phyloP scores from a whole-genome alignment of 2,329 filamentous ascomycete genomes.

The Epichloe elymi region DNA sequence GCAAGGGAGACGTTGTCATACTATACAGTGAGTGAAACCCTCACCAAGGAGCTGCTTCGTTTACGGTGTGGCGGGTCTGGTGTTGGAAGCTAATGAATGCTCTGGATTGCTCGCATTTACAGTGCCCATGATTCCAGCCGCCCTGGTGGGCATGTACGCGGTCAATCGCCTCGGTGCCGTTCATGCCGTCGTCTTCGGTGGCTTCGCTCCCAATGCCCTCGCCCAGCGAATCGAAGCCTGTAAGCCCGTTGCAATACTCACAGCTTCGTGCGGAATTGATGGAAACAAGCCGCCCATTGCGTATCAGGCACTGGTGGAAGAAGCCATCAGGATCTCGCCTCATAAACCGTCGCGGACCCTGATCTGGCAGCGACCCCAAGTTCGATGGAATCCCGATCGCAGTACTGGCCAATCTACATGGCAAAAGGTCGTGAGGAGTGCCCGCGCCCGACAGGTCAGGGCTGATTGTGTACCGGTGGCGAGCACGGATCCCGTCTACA shows the following conservation, averaged over 20 bases:
- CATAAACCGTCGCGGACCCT: constrained; percentile 64
- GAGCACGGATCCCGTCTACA: constrained; percentile 71
- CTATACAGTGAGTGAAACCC: constrained; percentile 58
- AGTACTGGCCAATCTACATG: constrained; percentile 62
- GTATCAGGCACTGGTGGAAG: constrained; percentile 68
- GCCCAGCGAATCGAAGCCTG: constrained; percentile 83
- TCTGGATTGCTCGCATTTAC: background rate
- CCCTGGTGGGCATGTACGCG: constrained; percentile 76
- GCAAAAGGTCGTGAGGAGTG: constrained; percentile 63
- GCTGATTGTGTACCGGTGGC: constrained; percentile 66
- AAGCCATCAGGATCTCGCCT: constrained; percentile 51
- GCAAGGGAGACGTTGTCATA: constrained; percentile 73
- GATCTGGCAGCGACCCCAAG: constrained; percentile 72
- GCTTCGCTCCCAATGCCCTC: constrained; percentile 69
- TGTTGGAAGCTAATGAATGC: background rate
- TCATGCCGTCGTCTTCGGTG: constrained; percentile 86
- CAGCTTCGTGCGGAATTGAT: constrained; percentile 85
- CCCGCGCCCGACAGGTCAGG: constrained; percentile 49
- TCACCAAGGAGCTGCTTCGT: background rate
- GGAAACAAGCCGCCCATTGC: constrained; percentile 64
- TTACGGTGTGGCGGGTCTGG: constrained; percentile 3
- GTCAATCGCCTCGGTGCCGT: constrained; percentile 71
- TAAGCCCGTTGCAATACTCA: constrained; percentile 62
- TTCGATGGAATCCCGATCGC: constrained; percentile 59
- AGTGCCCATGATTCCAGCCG: constrained; percentile 94